These are phyloP conservation scores for Hypoxylon sp. DNA, from an alignment of 2,329 filamentous ascomycete species.

Conservation along the genomic window DNA sequence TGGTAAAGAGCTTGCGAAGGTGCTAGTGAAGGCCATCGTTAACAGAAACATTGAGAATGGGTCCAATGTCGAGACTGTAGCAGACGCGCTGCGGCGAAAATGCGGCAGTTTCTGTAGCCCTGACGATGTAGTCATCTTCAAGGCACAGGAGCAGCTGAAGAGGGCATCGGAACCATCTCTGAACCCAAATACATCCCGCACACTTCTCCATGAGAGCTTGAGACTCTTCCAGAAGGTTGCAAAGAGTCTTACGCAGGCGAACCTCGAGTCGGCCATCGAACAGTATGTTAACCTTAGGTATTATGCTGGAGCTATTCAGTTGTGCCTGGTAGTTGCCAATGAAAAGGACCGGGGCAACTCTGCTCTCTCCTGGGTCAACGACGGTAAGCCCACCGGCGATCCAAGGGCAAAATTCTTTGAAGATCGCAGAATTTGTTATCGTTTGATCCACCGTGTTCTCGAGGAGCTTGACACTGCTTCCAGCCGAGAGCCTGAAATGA, in stretches of 20 bases:
- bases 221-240: constrained; percentile 91
- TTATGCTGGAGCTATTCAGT: constrained; percentile 91
- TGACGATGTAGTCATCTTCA: constrained; percentile 98
- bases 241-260: constrained; percentile 82
- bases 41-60: constrained; percentile 98
- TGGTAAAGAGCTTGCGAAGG: constrained; percentile 91
- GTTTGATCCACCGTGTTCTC: constrained; percentile 88
- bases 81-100: constrained; percentile 89
- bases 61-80: constrained; percentile 96
- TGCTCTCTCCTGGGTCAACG: constrained; percentile 88
- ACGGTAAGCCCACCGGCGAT: constrained; percentile 81
- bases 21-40: constrained; percentile 96
- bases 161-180: constrained; percentile 83
- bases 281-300: constrained; percentile 89
- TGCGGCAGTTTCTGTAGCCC: constrained; percentile 98
- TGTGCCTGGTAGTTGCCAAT: constrained; percentile 85
- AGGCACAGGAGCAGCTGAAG: constrained; percentile 95
- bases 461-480: constrained; percentile 81
- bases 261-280: constrained; percentile 81
- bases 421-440: constrained; percentile 83
- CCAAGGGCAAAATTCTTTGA: constrained; percentile 77
- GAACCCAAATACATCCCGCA: constrained; percentile 82
- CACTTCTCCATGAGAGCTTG: constrained; percentile 89
- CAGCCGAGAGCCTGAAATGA: constrained; percentile 76
- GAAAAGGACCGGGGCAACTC: constrained; percentile 90